Base-by-base conservation (phyloP, 495 filamentous ascomycete species). In the Penicillium pancosmium region DNA sequence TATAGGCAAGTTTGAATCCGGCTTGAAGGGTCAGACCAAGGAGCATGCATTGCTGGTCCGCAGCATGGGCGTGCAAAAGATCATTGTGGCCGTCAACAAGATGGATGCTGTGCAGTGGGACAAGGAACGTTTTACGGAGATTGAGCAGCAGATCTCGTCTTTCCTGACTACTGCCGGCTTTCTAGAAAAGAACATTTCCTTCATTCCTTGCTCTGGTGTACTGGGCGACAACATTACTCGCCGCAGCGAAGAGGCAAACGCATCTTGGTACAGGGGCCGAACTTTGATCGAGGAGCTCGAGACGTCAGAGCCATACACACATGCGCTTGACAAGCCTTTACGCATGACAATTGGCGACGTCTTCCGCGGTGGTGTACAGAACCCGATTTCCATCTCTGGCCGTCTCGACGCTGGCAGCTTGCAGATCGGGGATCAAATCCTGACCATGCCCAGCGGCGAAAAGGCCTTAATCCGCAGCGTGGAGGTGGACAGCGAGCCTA, bases 21-120 rank as follows among this genome's bases (percentile, higher is more conserved):
- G 94, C 0, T 80, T 98, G 38, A 93, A 88, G 64, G 94, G 94
- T 2, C 94, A 98, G 70, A 98, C 94, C 0, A 91, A 89, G 68
- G 95, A 98, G 64, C 94, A 98, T 67, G 88, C 92, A 7, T 76
- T 97, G 13, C 82, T 98, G 19, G 86, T 94, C 11, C 86, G 93
- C 48, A 96, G 92, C 65, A 93, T 98, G 83, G 94, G 94, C 0
- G 90, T 98, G 0, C 87, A 90, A 50, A 84, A 88, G 35, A 78
- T 98, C 33, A 86, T 98, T 51, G 88, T 98, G 43, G 93, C 91
- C 4, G 82, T 98, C 62, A 98, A 98, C 74, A 98, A 98, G 74
- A 86, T 98, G 67, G 94, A 98, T 70, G 85, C 82, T 0, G 86
- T 92, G 9, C 71, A 76, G 13, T 98, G 94, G 94, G 88, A 84